These are phyloP conservation scores for Microcyclospora pomicola DNA, from an alignment of 2,329 filamentous ascomycete genomes.

Conservation along the genomic window DNA sequence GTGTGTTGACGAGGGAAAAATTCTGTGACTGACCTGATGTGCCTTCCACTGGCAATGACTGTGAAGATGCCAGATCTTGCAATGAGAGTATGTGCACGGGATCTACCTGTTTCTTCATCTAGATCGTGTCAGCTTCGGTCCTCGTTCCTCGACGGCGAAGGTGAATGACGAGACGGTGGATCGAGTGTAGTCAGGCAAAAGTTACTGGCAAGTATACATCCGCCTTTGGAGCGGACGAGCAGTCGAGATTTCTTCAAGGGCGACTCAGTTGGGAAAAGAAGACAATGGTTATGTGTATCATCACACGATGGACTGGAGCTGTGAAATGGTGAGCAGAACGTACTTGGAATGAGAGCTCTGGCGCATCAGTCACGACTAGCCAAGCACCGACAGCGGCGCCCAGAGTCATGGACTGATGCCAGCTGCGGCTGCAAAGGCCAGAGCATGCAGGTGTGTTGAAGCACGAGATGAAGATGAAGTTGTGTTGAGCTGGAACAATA, in stretches of 20 bases:
- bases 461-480: too few species aligned
- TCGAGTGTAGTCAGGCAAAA: constrained; percentile 50
- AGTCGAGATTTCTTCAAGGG: constrained; percentile 66
- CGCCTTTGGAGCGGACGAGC: constrained; percentile 50
- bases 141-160: not conserved
- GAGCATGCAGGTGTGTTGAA: too few species aligned
- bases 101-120: too few species aligned
- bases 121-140: not conserved
- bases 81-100: too few species aligned
- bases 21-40: constrained; percentile 4
- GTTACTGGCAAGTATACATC: constrained; percentile 89
- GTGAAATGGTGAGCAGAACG: not conserved
- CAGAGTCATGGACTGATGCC: too few species aligned
- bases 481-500: too few species aligned
- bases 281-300: constrained; percentile 57
- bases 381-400: too few species aligned
- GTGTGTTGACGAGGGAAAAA: constrained; percentile 1
- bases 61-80: too few species aligned
- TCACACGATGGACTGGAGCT: constrained; percentile 37
- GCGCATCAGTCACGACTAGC: not conserved
- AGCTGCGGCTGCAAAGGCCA: too few species aligned
- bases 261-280: constrained; percentile 86
- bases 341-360: not conserved
- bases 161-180: constrained; percentile 1
- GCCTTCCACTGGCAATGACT: too few species aligned